Base-by-base conservation (phyloP, 2,329 filamentous ascomycete genomes). In the Arachnopeziza araneosa region DNA sequence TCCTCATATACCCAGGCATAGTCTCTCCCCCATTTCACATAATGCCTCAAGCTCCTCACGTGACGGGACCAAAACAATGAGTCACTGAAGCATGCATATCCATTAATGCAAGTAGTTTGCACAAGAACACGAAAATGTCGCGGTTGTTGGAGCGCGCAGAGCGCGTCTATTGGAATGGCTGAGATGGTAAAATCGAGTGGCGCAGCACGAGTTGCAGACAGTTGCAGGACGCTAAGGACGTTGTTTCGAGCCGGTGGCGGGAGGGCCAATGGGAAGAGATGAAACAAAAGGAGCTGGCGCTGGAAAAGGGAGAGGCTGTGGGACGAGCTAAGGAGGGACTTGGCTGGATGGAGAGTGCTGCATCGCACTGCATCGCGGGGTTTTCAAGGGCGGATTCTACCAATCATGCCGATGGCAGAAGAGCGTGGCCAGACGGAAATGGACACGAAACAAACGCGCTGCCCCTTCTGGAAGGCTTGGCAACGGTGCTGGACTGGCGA, bases 91-190 rank as follows among this genome's bases (percentile, higher is more conserved):
- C 21, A 22, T 60, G 55, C 59, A 59, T 44, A 44, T 44, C 36
- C 36, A 44, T 44, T 44, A 44, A 51, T 56, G 49, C 52, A 56
- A 44, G 52, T 48, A 55, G 58, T 26, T 63, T 55, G 17, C 36
- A 44, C 36, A 44, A 44, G 67, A 69, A 67, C 67, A 64, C 68
- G 67, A 68, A 67, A 66, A 54, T 64, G 59, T 53, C 68, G 66
- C 68, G 66, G 64, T 65, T 64, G 62, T 24, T 52, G 44, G 50
- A 51, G 36, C 61, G 60, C 57, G 57, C 51, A 32, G 52, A 58
- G 50, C 63, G 67, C 67, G 64, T 67, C 64, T 66, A 69, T 56
- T 66, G 67, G 67, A 64, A 51, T 52, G 4, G 6, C 17, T 44
- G 36, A 6, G 10, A 14, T 57, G 48, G 21, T 12, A 26, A 12